Base-by-base conservation (phyloP, 305 asterid species). In the Striga hermonthica region DNA sequence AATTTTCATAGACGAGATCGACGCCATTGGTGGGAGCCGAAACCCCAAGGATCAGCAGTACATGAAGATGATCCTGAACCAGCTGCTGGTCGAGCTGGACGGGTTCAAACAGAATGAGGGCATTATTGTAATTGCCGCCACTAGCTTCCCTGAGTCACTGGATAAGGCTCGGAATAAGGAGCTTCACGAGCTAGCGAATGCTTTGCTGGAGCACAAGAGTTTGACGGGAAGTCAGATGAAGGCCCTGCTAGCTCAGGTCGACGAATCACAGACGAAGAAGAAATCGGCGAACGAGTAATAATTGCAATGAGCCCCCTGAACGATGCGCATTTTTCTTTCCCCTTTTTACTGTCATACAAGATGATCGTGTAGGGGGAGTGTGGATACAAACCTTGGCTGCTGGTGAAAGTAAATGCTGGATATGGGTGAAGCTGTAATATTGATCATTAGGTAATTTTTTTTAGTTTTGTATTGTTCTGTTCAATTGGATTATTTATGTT, bases 31-130 rank as follows among this genome's bases (percentile, higher is more conserved):
- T 4, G 98, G 98, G 62, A 90, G 90, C 76, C 95, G 98, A 16
- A 90, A 93, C 70, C 94, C 97, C 0, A 88, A 88, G 79, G 97
- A 93, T 81, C 98, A 93, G 82, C 98, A 88, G 60, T 88, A 84
- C 82, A 79, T 93, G 98, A 93, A 82, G 79, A 84, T 93, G 97
- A 93, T 97, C 57, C 65, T 93, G 68, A 93, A 93, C 81, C 98
- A 93, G 76, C 65, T 93, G 83, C 96, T 93, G 66, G 97, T 93
- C 61, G 98, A 93, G 73, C 84, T 93, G 58, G 98, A 93, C 62
- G 98, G 98, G 45, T 93, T 93, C 83, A 93, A 93, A 78, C 98
- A 90, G 74, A 93, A 93, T 49, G 97, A 93, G 73, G 98, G 98
- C 22, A 86, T 93, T 39, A 90, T 93, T 69, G 97, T 90, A 67